These are phyloP conservation scores for Onygena corvina DNA, from an alignment of 2,329 filamentous ascomycete species.

Conservation along the genomic window DNA sequence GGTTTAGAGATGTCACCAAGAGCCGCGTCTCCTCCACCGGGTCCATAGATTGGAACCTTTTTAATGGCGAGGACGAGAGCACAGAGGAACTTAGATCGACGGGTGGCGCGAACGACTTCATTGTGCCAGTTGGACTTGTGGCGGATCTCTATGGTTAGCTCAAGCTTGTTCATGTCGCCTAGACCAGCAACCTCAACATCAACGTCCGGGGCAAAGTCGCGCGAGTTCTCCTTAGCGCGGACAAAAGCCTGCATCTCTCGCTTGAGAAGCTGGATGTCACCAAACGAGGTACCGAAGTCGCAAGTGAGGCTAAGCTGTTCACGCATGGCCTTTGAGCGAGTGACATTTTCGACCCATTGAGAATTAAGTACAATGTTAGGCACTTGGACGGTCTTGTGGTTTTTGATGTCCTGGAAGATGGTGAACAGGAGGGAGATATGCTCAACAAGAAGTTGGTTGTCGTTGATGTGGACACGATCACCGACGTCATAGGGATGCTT, in stretches of 20 bases:
- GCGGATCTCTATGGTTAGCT: conserved; percentile 68
- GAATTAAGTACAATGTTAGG: conserved; percentile 88
- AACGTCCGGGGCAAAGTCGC: conserved; percentile 82
- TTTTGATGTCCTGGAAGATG: conserved; percentile 73
- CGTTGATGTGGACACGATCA: conserved; percentile 72
- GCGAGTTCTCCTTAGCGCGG: conserved; percentile 65
- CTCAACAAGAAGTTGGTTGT: conserved; percentile 65
- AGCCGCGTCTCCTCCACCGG: conserved; percentile 57
- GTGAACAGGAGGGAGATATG: conserved; percentile 90
- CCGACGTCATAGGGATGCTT: conserved; percentile 93
- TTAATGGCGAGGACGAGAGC: conserved; percentile 74
- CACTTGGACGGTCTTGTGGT: conserved; percentile 66
- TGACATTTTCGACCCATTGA: conserved; percentile 90
- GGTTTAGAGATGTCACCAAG: conserved; percentile 58
- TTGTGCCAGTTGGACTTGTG: conserved; percentile 93
- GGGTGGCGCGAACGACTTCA: conserved; percentile 64
- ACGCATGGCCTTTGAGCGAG: conserved; percentile 81
- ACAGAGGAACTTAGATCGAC: conserved; percentile 94
- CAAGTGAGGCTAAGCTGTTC: conserved; percentile 71
- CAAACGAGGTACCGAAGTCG: conserved; percentile 74
- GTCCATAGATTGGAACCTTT: conserved; percentile 73
- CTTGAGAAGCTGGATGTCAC: conserved; percentile 76
- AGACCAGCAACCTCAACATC: conserved; percentile 66
- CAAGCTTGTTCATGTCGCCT: conserved; percentile 75
- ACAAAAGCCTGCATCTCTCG: conserved; percentile 79